These are phyloP conservation scores for Populus euphratica DNA, from an alignment of 345 rosid genomes.

Conservation along the genomic window DNA sequence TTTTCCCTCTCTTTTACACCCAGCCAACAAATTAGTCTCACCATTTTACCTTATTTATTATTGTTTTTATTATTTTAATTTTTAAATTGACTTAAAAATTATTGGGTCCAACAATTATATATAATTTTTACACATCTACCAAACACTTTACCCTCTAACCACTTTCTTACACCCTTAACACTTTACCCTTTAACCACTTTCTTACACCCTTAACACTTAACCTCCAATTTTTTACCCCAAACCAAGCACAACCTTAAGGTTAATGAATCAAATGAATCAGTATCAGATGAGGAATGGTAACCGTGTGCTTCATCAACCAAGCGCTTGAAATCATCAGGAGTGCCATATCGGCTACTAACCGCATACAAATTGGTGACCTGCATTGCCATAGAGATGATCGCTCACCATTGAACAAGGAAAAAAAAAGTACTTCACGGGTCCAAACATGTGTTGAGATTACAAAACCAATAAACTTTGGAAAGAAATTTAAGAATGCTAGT, in stretches of 20 bases:
- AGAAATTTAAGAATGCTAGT: neutral
- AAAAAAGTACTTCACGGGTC: neutral
- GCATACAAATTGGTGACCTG: slow-evolving; percentile 92
- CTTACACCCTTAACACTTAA: no score
- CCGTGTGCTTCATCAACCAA: slow-evolving; percentile 98
- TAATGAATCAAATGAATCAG: neutral
- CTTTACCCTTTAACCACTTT: no score
- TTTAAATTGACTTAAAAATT: neutral
- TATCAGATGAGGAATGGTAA: slow-evolving; percentile 27
- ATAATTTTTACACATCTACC: no score
- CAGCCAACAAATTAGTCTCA: no score
- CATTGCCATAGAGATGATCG: slow-evolving; percentile 21
- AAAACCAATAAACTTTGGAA: neutral
- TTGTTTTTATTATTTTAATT: neutral
- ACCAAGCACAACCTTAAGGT: neutral
- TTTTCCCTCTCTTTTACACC: no score
- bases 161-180: no score
- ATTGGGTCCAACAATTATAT: neutral
- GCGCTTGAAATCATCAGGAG: slow-evolving; percentile 90
- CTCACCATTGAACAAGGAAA: slow-evolving; percentile 6
- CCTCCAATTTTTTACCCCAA: no score
- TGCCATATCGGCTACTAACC: slow-evolving; percentile 90
- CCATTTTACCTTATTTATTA: no score
- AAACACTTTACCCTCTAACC: no score
- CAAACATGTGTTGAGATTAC: neutral